phyloP scores from a whole-genome alignment of 305 asterid species.

The Fraxinus sp. region DNA sequence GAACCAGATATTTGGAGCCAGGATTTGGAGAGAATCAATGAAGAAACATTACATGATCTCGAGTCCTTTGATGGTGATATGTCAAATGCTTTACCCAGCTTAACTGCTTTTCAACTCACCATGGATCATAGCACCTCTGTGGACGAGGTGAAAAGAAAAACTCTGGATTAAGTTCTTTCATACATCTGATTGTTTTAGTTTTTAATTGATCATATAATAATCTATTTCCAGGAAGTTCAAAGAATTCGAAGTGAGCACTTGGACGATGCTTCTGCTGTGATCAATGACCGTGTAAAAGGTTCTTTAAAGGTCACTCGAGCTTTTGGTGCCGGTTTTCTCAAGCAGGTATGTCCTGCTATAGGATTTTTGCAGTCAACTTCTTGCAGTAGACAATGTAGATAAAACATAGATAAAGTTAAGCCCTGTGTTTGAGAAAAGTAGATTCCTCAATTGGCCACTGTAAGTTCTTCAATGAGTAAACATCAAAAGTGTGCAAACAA shows the following conservation, averaged over 20 bases:
- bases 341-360: conserved; percentile 59
- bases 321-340: conserved; percentile 96
- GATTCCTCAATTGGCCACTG: conserved; percentile 24
- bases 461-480: conserved; percentile 11
- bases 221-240: conserved; percentile 57
- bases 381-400: not conserved
- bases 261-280: conserved; percentile 70
- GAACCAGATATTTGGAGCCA: conserved; percentile 91
- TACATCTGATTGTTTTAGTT: not conserved
- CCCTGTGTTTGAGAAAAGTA: conserved; percentile 35
- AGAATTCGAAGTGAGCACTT: conserved; percentile 73
- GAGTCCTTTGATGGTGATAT: conserved; percentile 60
- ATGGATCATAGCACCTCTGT: conserved; percentile 85
- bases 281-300: conserved; percentile 87
- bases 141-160: conserved; percentile 53
- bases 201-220: conserved; percentile 14
- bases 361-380: conserved; percentile 20
- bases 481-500: conserved; percentile 15
- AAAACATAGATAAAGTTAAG: conserved; percentile 11
- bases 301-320: conserved; percentile 92
- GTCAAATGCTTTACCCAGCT: conserved; percentile 37
- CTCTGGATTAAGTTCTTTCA: not conserved
- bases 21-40: conserved; percentile 87
- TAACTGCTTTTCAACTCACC: conserved; percentile 74
- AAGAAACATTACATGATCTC: conserved; percentile 74